Evolutionary conservation across 2,329 filamentous ascomycete genomes (phyloP).

Genomic region (Emydomyces testavorans): DNA sequence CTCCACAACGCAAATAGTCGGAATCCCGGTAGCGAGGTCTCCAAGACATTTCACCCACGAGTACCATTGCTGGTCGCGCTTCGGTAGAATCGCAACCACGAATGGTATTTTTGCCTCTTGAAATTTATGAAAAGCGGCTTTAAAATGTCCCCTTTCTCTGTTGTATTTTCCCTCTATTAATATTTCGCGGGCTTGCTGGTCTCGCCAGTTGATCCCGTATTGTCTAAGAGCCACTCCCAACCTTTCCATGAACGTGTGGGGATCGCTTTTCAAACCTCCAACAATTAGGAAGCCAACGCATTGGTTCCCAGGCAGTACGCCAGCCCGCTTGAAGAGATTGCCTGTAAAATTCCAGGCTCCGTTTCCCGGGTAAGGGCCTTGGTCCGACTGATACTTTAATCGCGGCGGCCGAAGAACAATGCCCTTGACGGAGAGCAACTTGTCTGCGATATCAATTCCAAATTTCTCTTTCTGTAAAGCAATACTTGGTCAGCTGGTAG

Average conservation of each 20-base stretch:
- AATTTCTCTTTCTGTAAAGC: slow-evolving; percentile 13
- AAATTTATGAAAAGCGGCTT: slow-evolving; percentile 5
- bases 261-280: background rate
- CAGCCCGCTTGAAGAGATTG: background rate
- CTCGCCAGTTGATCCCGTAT: slow-evolving; percentile 11
- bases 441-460: slow-evolving; percentile 13
- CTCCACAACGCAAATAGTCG: slow-evolving; percentile 15
- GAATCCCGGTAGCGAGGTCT: slow-evolving; percentile 17
- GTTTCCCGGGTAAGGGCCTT: background rate
- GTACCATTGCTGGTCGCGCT: slow-evolving; percentile 15
- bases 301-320: background rate
- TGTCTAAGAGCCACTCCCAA: background rate
- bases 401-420: slow-evolving; percentile 13
- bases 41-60: slow-evolving; percentile 17
- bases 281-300: slow-evolving; percentile 4
- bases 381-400: slow-evolving; percentile 2
- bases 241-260: background rate
- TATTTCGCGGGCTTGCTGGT: background rate
- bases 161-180: background rate
- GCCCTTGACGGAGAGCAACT: slow-evolving; percentile 17
- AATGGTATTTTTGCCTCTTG: slow-evolving; percentile 1
- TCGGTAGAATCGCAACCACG: slow-evolving; percentile 17
- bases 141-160: background rate
- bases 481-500: background rate
- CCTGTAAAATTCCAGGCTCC: slow-evolving; percentile 13